phyloP scores from a whole-genome alignment of 2,329 filamentous ascomycete genomes.

The Aspergillus clavatus region DNA sequence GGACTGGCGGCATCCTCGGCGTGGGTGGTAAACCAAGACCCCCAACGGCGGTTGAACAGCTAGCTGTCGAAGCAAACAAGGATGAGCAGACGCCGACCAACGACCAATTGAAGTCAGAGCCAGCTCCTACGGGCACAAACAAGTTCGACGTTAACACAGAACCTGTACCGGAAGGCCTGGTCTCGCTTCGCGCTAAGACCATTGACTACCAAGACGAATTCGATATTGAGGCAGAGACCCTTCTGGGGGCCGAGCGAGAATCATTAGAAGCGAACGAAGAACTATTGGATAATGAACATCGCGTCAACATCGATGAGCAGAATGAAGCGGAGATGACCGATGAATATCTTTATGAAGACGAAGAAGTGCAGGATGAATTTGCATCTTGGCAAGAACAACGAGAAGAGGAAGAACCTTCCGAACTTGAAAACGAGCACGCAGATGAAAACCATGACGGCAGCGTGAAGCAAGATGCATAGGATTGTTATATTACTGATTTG shows the following conservation, averaged over 20 bases:
- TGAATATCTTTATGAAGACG: not conserved
- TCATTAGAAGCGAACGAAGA: constrained; percentile 16
- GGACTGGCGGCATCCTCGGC: constrained; percentile 34
- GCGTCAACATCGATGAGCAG: not conserved
- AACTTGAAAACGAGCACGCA: not conserved
- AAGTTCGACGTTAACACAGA: not conserved
- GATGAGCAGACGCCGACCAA: not conserved
- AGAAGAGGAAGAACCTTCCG: not conserved
- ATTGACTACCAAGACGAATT: constrained; percentile 21
- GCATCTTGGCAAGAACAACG: not conserved
- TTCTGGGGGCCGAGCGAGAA: constrained; percentile 13
- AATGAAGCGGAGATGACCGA: not conserved
- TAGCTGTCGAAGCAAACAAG: not conserved
- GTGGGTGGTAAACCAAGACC: constrained; percentile 20
- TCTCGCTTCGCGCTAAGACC: constrained; percentile 6
- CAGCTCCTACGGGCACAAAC: not conserved
- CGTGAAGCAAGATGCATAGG: not conserved
- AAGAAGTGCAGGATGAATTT: not conserved
- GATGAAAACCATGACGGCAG: not conserved
- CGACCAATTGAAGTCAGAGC: not conserved
- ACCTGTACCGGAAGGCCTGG: constrained; percentile 1
- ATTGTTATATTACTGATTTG: not conserved
- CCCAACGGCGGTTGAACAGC: constrained; percentile 3
- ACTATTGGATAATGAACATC: constrained; percentile 13
- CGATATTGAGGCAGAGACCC: constrained; percentile 24